A percentile compares a stretch with the other conserved stretches of the same genome.
Evolutionary conservation across 768 basidiomycete species (phyloP).

Genomic region (Lyophyllum decastes): DNA sequence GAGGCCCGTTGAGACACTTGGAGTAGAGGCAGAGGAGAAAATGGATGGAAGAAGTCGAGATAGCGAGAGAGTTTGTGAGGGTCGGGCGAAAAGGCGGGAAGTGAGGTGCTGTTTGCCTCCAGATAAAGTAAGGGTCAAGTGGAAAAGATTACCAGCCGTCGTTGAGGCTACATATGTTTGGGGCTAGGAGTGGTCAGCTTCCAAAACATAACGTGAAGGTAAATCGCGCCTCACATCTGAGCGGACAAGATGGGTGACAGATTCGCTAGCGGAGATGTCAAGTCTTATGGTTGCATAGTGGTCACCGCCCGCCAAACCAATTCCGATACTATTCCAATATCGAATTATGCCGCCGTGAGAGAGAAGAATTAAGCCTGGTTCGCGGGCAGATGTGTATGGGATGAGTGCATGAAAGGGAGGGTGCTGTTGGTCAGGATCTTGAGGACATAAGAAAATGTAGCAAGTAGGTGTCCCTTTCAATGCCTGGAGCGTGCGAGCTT

Average conservation of each 20-base stretch:
- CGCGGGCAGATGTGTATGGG: slow-evolving; percentile 65
- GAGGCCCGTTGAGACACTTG: slow-evolving; percentile 39
- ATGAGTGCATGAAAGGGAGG: slow-evolving; percentile 66
- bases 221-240: slow-evolving; percentile 51
- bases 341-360: slow-evolving; percentile 71
- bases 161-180: slow-evolving; percentile 73
- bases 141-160: slow-evolving; percentile 64
- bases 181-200: slow-evolving; percentile 35
- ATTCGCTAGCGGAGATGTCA: slow-evolving; percentile 54
- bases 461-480: slow-evolving; percentile 76
- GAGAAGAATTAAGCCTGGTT: slow-evolving; percentile 85
- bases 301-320: slow-evolving; percentile 79
- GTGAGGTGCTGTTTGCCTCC: slow-evolving; percentile 69
- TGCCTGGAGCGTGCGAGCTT: slow-evolving; percentile 33
- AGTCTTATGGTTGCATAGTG: slow-evolving; percentile 55
- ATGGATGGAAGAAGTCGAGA: slow-evolving; percentile 44
- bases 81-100: slow-evolving; percentile 60
- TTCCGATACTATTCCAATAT: slow-evolving; percentile 88
- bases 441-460: slow-evolving; percentile 79
- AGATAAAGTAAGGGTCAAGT: slow-evolving; percentile 62
- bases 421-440: slow-evolving; percentile 35
- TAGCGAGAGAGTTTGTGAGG: slow-evolving; percentile 44
- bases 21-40: slow-evolving; percentile 42
- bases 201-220: slow-evolving; percentile 3
- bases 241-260: slow-evolving; percentile 66